Evolutionary conservation across 352 stramenopile species (phyloP).

Genomic region (Phytophthora cajani): DNA sequence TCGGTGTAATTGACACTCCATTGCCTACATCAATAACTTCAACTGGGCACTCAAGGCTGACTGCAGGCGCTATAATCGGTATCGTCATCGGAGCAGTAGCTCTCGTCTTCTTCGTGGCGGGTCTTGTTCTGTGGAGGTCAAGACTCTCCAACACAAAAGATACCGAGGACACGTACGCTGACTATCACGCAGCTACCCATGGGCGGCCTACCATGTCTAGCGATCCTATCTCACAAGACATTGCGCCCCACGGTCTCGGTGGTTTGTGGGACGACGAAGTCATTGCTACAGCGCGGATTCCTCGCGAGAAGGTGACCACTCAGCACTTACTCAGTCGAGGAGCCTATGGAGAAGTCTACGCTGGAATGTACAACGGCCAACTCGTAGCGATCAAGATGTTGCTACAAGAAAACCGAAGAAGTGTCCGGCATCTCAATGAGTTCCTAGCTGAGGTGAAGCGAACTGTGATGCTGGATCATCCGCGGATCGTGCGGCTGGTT

Average conservation of each 20-base stretch:
- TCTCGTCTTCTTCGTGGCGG: conserved; percentile 3
- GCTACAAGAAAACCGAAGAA: conserved; percentile 35
- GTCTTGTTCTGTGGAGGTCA: background rate
- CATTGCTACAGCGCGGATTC: conserved; percentile 35
- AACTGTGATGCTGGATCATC: conserved; percentile 40
- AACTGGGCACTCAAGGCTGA: background rate
- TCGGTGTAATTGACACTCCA: background rate
- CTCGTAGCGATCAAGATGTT: conserved; percentile 42
- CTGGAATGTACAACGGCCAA: conserved; percentile 35
- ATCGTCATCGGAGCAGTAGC: background rate
- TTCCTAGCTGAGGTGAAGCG: conserved; percentile 44
- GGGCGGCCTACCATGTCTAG: conserved; percentile 4
- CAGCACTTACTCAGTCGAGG: conserved; percentile 31
- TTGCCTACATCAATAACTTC: conserved; percentile 1
- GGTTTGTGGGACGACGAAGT: conserved; percentile 38
- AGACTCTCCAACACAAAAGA: conserved; percentile 1
- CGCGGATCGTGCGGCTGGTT: conserved; percentile 45
- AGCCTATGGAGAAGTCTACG: conserved; percentile 43
- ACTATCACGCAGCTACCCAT: background rate
- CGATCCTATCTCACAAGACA: conserved; percentile 6
- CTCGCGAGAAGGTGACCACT: conserved; percentile 39
- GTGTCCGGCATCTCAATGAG: conserved; percentile 23
- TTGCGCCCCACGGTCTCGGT: conserved; percentile 7
- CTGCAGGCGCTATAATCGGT: conserved; percentile 5
- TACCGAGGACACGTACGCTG: background rate